Conservation (phyloP, 129 eudicot species). For the Flaveria brownii region DNA sequence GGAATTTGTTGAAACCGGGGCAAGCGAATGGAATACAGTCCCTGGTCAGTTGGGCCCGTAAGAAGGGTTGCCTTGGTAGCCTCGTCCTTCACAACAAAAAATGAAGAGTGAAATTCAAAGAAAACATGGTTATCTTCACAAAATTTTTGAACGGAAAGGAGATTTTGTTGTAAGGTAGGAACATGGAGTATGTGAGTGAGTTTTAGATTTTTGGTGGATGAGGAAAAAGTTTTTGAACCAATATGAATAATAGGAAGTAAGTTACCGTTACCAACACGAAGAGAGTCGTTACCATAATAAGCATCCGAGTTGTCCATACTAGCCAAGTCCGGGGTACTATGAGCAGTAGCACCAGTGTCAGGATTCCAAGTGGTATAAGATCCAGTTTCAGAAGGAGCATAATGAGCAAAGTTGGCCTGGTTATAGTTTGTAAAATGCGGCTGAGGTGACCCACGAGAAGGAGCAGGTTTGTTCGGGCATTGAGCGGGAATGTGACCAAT, state of each 20-base stretch:
- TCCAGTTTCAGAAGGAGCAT: not conserved
- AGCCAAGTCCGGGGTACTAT: too few species aligned
- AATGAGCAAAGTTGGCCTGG: too few species aligned
- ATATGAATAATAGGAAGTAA: not conserved
- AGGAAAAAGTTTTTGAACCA: not conserved
- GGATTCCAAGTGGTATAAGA: not conserved
- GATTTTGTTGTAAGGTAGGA: not conserved
- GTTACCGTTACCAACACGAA: not conserved
- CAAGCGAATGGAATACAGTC: not conserved
- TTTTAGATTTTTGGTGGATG: not conserved
- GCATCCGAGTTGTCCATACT: not conserved
- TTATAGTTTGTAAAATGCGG: too few species aligned
- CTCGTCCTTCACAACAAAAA: not conserved
- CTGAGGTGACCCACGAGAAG: not conserved
- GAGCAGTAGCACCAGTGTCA: too few species aligned
- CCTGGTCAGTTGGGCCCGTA: not conserved
- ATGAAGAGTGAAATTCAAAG: not conserved
- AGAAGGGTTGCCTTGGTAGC: not conserved
- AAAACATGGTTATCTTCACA: too few species aligned
- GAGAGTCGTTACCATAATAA: not conserved
- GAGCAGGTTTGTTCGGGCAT: not conserved
- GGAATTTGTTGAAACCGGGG: not conserved
- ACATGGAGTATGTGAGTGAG: not conserved
- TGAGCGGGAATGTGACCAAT: not conserved
- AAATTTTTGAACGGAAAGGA: too few species aligned